phyloP scores from a whole-genome alignment of 1,284 basidiomycete species.

The Xerocomus tenax region DNA sequence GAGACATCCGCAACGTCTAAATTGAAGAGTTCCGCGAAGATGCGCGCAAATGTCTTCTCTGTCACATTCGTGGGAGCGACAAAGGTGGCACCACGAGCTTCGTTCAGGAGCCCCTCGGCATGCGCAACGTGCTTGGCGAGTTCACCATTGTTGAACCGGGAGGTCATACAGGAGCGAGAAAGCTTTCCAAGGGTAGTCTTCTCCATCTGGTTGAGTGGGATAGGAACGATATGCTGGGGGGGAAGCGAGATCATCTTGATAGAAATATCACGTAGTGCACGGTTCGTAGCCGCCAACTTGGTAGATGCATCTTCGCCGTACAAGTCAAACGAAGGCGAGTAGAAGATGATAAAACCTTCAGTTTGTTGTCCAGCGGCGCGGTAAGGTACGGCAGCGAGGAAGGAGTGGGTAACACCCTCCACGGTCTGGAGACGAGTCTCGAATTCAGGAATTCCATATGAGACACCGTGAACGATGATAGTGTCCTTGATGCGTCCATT shows the following conservation, averaged over 20 bases:
- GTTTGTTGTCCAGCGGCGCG: constrained; percentile 23
- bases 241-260: constrained; percentile 25
- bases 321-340: constrained; percentile 21
- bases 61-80: constrained; percentile 14
- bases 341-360: constrained; percentile 23
- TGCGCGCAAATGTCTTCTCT: constrained; percentile 17
- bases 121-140: constrained; percentile 18
- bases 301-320: constrained; percentile 14
- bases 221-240: constrained; percentile 19
- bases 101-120: constrained; percentile 17
- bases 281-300: constrained; percentile 15
- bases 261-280: constrained; percentile 17
- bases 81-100: constrained; percentile 18
- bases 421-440: constrained; percentile 35
- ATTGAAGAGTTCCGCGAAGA: constrained; percentile 23
- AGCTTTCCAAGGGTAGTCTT: constrained; percentile 25
- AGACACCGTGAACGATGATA: constrained; percentile 37
- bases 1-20: constrained; percentile 17
- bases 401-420: constrained; percentile 29
- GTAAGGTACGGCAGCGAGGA: constrained; percentile 28
- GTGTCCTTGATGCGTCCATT: constrained; percentile 36
- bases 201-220: constrained; percentile 22
- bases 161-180: constrained; percentile 18
- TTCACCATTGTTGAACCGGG: constrained; percentile 19
- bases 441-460: constrained; percentile 32